Evolutionary conservation across 1,284 basidiomycete genomes (phyloP).

Genomic region (Tremellales sp.): DNA sequence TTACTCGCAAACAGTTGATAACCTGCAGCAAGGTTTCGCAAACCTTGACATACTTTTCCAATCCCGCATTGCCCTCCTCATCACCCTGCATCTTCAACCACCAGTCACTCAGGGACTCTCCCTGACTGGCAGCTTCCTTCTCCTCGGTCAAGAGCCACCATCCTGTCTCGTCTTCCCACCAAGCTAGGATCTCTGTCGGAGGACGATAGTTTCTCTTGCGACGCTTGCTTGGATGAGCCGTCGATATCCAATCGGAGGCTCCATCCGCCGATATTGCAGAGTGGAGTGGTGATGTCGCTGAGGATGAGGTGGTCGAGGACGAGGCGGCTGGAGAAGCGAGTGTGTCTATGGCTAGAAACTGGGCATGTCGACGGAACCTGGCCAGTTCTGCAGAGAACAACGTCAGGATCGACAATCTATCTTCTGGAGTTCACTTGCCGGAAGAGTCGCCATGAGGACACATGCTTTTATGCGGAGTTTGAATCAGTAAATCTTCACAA

Average conservation of each 20-base stretch:
- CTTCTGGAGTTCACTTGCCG: too few species aligned
- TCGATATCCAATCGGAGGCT: not conserved
- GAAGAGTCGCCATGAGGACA: too few species aligned
- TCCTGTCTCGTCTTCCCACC: conserved; percentile 36
- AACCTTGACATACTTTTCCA: conserved; percentile 13
- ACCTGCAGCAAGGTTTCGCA: conserved; percentile 26
- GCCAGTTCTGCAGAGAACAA: conserved; percentile 1
- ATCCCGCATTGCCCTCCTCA: not conserved
- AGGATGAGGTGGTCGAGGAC: conserved; percentile 17
- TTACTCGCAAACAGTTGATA: conserved; percentile 22
- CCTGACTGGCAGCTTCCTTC: not conserved
- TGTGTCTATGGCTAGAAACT: conserved; percentile 26
- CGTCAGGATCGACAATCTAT: too few species aligned
- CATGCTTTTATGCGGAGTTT: too few species aligned
- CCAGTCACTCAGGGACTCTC: conserved; percentile 7
- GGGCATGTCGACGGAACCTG: conserved; percentile 24
- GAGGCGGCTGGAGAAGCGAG: not conserved
- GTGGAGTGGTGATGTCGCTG: not conserved
- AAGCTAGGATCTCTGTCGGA: conserved; percentile 17
- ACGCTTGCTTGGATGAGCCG: conserved; percentile 9
- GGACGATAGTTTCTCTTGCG: not conserved
- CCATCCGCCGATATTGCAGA: too few species aligned
- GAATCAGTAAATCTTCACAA: too few species aligned
- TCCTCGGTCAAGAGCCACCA: conserved; percentile 28
- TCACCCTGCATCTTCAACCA: conserved; percentile 13